phyloP scores from a whole-genome alignment of 768 basidiomycete genomes.

The Mycena maculata region DNA sequence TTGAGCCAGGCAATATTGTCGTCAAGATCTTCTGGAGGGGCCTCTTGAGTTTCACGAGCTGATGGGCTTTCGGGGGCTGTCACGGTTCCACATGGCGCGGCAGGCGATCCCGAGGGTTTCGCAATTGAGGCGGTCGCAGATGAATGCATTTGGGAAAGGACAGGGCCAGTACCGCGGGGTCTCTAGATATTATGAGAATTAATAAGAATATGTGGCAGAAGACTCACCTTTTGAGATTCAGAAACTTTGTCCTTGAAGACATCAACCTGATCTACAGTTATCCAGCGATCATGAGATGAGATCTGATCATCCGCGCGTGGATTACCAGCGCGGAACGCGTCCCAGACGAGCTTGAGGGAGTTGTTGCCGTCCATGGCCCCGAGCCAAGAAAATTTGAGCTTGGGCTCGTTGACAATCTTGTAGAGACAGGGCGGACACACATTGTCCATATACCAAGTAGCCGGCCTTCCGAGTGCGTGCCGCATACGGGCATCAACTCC shows the following conservation, averaged over 20 bases:
- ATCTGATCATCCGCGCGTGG: constrained; percentile 9
- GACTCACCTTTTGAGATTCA: too few relatives aligned
- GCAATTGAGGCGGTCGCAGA: too few relatives aligned
- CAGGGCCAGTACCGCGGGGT: too few relatives aligned
- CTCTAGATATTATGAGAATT: too few relatives aligned
- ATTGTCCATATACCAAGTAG: constrained; percentile 5
- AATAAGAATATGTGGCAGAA: too few relatives aligned
- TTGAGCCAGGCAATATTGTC: constrained; percentile 38
- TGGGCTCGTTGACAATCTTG: neutral
- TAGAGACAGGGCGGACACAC: constrained; percentile 14
- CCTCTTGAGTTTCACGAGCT: too few relatives aligned
- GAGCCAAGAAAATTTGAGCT: neutral
- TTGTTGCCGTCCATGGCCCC: constrained; percentile 12
- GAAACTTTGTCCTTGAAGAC: constrained; percentile 16
- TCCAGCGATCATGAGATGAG: neutral
- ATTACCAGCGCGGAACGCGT: neutral
- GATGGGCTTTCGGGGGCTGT: too few relatives aligned
- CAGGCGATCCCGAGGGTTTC: too few relatives aligned
- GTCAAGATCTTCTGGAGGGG: neutral
- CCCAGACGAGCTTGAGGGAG: constrained; percentile 13
- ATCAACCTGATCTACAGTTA: constrained; percentile 4
- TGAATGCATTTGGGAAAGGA: too few relatives aligned
- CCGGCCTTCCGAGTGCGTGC: neutral
- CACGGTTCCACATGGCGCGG: too few relatives aligned
- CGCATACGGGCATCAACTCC: neutral